Evolutionary conservation across 306 rosid genomes (phyloP).

Genomic region (Fagus crenata): DNA sequence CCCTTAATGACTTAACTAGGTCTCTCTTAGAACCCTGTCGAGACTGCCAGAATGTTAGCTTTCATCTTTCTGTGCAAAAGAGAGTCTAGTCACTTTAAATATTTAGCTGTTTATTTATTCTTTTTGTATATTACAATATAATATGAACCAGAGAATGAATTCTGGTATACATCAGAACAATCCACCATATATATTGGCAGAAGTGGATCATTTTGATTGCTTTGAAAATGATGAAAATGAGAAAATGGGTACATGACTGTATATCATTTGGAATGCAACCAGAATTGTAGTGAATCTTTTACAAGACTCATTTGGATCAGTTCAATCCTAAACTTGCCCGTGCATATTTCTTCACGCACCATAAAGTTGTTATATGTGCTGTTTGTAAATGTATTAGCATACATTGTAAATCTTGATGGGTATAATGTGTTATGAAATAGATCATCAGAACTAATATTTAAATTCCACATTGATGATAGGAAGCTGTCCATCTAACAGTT

Average conservation of each 20-base stretch:
- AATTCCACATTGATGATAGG: conserved; percentile 50
- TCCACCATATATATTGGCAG: not conserved
- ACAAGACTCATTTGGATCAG: not conserved
- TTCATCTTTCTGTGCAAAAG: no score
- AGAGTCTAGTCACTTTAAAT: not conserved
- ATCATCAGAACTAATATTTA: conserved; percentile 9
- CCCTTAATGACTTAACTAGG: no score
- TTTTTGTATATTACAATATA: not conserved
- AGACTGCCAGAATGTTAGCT: no score
- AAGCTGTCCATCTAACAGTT: conserved; percentile 92
- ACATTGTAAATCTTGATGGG: conserved; percentile 19
- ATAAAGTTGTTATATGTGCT: not conserved
- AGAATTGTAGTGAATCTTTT: not conserved
- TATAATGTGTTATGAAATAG: conserved; percentile 22
- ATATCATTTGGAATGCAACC: not conserved
- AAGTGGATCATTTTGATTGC: not conserved
- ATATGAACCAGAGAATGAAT: not conserved
- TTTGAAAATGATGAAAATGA: not conserved
- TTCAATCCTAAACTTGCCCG: not conserved
- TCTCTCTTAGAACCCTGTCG: no score
- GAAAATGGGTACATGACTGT: not conserved
- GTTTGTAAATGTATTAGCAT: not conserved
- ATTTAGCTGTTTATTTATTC: not conserved
- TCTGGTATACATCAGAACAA: not conserved
- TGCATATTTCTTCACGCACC: not conserved